Percentiles rank a stretch among this genome's conserved stretches.
These are phyloP conservation scores for Eucalyptus pauciflora DNA, from an alignment of 345 rosid species.

Conservation along the genomic window DNA sequence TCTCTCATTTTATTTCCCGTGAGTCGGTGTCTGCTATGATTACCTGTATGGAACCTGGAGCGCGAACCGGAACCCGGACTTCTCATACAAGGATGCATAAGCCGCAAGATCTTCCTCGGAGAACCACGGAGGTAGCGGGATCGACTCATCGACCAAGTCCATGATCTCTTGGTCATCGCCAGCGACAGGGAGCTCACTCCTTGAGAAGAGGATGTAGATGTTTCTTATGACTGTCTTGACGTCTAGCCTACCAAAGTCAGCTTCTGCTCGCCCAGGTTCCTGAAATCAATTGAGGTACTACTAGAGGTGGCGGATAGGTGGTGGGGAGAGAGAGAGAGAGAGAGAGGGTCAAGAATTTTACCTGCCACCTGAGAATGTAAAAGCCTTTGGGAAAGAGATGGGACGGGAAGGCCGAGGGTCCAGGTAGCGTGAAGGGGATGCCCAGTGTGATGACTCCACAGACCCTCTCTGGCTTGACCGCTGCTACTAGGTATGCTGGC, in stretches of 20 bases:
- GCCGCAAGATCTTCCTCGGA: constrained; percentile 28
- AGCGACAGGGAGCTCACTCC: constrained; percentile 18
- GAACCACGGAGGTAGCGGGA: constrained; percentile 36
- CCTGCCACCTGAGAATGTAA: constrained; percentile 30
- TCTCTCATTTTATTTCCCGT: neutral
- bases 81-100: constrained; percentile 29
- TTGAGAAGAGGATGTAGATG: constrained; percentile 32
- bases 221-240: constrained; percentile 26
- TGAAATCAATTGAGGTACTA: neutral
- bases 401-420: neutral
- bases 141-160: constrained; percentile 35
- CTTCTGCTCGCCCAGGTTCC: constrained; percentile 40
- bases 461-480: constrained; percentile 16
- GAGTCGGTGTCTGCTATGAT: neutral
- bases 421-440: constrained; percentile 18
- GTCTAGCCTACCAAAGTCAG: constrained; percentile 30
- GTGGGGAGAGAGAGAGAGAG: neutral
- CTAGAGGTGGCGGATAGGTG: neutral
- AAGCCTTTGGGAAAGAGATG: constrained; percentile 21
- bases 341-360: neutral
- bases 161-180: constrained; percentile 28
- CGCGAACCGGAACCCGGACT: constrained; percentile 25
- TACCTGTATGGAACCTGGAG: constrained; percentile 41
- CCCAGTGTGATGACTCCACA: constrained; percentile 19
- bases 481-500: constrained; percentile 4